phyloP scores from a whole-genome alignment of 371 early-diverging fungal genomes.

The Mortierella sp. region DNA sequence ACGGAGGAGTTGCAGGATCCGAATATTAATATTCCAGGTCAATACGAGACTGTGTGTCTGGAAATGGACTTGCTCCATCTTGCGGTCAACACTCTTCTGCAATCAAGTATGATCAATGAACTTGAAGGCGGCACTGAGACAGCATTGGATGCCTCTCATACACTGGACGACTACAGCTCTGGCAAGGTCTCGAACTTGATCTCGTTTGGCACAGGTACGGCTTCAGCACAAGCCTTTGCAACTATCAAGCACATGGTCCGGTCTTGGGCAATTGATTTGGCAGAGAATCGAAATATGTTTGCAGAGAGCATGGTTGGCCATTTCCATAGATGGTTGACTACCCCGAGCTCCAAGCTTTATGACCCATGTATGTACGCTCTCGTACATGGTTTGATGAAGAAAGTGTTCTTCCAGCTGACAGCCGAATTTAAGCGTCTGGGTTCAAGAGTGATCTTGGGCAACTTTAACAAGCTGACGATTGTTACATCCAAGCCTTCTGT shows the following conservation, averaged over 20 bases:
- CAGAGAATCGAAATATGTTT: slow-evolving; percentile 68
- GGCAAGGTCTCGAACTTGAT: slow-evolving; percentile 60
- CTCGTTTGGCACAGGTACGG: slow-evolving; percentile 69
- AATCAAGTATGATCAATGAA: slow-evolving; percentile 81
- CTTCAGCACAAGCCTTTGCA: slow-evolving; percentile 78
- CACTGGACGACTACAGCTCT: slow-evolving; percentile 64
- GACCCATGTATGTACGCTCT: slow-evolving; percentile 87
- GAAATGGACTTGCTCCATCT: slow-evolving; percentile 88
- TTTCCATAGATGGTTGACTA: slow-evolving; percentile 91
- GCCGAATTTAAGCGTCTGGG: slow-evolving; percentile 86
- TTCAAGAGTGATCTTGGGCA: slow-evolving; percentile 82
- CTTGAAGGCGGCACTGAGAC: slow-evolving; percentile 75
- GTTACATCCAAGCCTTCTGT: slow-evolving; percentile 83
- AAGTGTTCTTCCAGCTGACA: slow-evolving; percentile 85
- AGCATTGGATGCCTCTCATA: slow-evolving; percentile 64
- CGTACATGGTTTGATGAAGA: slow-evolving; percentile 90
- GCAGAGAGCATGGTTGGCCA: slow-evolving; percentile 84
- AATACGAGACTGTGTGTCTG: slow-evolving; percentile 83
- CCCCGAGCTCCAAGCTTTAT: slow-evolving; percentile 78
- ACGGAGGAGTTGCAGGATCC: slow-evolving; percentile 66
- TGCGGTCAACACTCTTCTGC: slow-evolving; percentile 84
- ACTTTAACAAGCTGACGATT: slow-evolving; percentile 83
- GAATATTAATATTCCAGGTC: slow-evolving; percentile 82
- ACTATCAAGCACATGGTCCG: slow-evolving; percentile 84
- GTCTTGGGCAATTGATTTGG: slow-evolving; percentile 74